A percentile compares a stretch with the other conserved stretches of the same genome.
phyloP scores from a whole-genome alignment of 148 eudicot genomes.

The Bassia scoparia region DNA sequence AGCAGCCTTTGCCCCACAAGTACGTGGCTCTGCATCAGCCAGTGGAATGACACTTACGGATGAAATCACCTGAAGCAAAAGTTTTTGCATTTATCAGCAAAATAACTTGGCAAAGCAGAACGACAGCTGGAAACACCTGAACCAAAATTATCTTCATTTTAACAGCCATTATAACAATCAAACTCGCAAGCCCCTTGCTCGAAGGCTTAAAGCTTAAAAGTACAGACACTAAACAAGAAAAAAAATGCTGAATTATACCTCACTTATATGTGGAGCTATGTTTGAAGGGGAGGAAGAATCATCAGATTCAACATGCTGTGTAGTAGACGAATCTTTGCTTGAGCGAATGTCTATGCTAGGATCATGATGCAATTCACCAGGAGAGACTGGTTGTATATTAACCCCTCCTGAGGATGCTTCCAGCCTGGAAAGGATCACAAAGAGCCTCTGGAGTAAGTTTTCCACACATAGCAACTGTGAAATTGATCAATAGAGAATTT shows the following conservation, averaged over 20 bases:
- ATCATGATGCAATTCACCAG: constrained; percentile 25
- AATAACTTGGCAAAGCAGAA: constrained; percentile 24
- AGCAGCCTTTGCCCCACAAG: constrained; percentile 87
- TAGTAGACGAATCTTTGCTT: constrained; percentile 22
- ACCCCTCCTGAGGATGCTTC: constrained; percentile 77
- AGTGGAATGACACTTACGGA: constrained; percentile 51
- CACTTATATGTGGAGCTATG: constrained; percentile 27
- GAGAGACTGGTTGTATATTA: constrained; percentile 40
- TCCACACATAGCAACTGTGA: background rate
- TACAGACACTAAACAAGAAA: constrained; percentile 12
- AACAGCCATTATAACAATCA: background rate
- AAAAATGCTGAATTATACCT: constrained; percentile 38
- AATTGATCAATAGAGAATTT: background rate
- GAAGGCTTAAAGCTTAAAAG: constrained; percentile 1
- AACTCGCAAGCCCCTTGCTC: background rate
- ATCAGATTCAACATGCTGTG: constrained; percentile 21
- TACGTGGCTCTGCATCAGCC: constrained; percentile 53
- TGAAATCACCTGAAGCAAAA: constrained; percentile 50
- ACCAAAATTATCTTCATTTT: constrained; percentile 19
- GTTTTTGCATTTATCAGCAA: constrained; percentile 24
- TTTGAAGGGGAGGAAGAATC: constrained; percentile 28
- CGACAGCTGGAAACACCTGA: constrained; percentile 28
- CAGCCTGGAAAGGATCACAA: constrained; percentile 39
- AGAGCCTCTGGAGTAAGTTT: background rate
- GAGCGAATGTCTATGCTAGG: constrained; percentile 31